Percentiles rank a stretch among this genome's conserved stretches.
Conservation (phyloP, 2,329 filamentous ascomycete species). For the Fusarium nanum region DNA sequence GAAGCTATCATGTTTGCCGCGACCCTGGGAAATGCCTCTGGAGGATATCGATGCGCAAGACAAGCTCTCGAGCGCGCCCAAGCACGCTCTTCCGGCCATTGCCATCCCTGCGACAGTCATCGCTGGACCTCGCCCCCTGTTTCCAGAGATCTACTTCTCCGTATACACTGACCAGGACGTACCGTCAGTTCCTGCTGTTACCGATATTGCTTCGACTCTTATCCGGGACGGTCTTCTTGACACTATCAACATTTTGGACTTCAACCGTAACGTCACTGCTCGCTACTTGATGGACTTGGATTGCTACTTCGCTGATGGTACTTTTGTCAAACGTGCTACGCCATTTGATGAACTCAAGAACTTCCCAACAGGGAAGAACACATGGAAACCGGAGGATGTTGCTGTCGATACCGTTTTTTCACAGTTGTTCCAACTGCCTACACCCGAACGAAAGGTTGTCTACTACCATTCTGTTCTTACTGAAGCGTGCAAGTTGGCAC, state of each 20-base stretch:
- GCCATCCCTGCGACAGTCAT: conserved; percentile 79
- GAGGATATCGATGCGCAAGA: conserved; percentile 70
- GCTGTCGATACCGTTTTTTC: conserved; percentile 98
- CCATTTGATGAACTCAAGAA: conserved; percentile 89
- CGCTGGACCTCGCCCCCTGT: conserved; percentile 79
- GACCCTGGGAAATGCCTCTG: conserved; percentile 73
- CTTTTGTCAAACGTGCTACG: conserved; percentile 93
- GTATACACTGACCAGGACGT: conserved; percentile 90
- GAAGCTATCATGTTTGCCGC: conserved; percentile 76
- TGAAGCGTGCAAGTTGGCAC: conserved; percentile 94
- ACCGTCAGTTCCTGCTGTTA: conserved; percentile 84
- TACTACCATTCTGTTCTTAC: conserved; percentile 97
- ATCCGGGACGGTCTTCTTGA: conserved; percentile 88
- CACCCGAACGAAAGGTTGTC: conserved; percentile 90
- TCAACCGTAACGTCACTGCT: conserved; percentile 88
- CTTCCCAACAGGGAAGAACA: conserved; percentile 72
- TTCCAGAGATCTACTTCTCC: conserved; percentile 94
- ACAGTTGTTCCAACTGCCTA: conserved; percentile 88
- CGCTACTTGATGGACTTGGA: conserved; percentile 94
- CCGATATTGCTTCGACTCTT: conserved; percentile 81
- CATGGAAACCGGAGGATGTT: conserved; percentile 98
- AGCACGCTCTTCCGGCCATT: conserved; percentile 82
- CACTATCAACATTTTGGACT: conserved; percentile 93
- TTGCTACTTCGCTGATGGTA: conserved; percentile 89
- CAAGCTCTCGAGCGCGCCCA: conserved; percentile 70